Percentiles rank a stretch among this genome's conserved stretches.
Conservation (phyloP, 2,329 filamentous ascomycete species). For the Bipolaris victoriae region DNA sequence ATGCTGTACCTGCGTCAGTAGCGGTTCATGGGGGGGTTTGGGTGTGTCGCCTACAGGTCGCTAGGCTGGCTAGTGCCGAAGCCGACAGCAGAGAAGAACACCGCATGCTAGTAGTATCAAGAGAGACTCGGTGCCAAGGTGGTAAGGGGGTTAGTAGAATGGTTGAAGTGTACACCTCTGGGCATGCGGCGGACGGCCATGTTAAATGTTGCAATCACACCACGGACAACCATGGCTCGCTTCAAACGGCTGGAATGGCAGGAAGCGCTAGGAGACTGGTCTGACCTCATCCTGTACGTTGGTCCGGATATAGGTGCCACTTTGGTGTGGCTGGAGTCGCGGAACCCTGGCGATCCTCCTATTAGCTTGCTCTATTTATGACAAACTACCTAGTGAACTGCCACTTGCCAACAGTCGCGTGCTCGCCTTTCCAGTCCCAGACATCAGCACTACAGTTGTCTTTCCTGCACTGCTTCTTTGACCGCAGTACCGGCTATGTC, state of each 20-base stretch:
- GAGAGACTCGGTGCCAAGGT: neutral
- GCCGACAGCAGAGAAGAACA: slow-evolving; percentile 33
- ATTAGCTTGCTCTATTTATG: slow-evolving; percentile 10
- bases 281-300: slow-evolving; percentile 20
- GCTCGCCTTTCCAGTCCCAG: slow-evolving; percentile 1
- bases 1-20: slow-evolving; percentile 36
- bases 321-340: slow-evolving; percentile 20
- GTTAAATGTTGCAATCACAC: slow-evolving; percentile 21
- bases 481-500: slow-evolving; percentile 8
- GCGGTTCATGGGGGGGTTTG: neutral
- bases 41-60: slow-evolving; percentile 33
- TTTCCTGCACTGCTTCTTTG: neutral
- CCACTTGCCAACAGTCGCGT: slow-evolving; percentile 5
- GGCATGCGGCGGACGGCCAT: slow-evolving; percentile 14
- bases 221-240: slow-evolving; percentile 20
- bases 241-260: slow-evolving; percentile 14
- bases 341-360: slow-evolving; percentile 20
- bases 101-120: slow-evolving; percentile 32
- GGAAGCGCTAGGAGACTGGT: slow-evolving; percentile 14
- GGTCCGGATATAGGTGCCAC: slow-evolving; percentile 15
- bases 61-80: slow-evolving; percentile 38
- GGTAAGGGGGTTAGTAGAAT: slow-evolving; percentile 1
- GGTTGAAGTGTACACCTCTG: slow-evolving; percentile 4
- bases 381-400: neutral
- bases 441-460: neutral